Evolutionary conservation across 176 grass and related monocot genomes (phyloP).

Genomic region (Neostapfia colusana): DNA sequence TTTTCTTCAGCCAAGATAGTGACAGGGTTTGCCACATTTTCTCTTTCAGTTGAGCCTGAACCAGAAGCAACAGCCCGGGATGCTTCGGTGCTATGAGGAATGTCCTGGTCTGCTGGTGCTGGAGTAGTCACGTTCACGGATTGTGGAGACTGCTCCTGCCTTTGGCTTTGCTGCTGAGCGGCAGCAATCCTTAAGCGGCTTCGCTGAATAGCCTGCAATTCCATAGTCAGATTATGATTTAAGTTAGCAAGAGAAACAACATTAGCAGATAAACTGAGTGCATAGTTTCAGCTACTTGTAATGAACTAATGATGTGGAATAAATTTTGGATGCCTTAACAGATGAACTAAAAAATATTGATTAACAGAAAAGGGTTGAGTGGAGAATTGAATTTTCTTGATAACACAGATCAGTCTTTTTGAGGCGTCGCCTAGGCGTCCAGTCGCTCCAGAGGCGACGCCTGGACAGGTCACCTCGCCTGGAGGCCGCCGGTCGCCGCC

Average conservation of each 20-base stretch:
- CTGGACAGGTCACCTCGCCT: no score
- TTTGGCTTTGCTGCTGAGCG: constrained; percentile 43
- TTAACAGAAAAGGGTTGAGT: background rate
- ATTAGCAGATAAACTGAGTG: background rate
- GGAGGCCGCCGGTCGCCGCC: no score
- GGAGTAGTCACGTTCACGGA: constrained; percentile 19
- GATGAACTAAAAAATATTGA: background rate
- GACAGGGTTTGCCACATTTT: constrained; percentile 35
- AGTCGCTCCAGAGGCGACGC: no score
- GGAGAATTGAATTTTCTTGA: background rate
- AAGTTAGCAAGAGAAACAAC: background rate
- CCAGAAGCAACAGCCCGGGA: constrained; percentile 40
- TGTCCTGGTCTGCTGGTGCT: constrained; percentile 16
- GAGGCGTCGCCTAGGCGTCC: no score
- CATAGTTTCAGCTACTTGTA: background rate
- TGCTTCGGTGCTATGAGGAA: constrained; percentile 24
- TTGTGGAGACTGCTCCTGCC: constrained; percentile 33
- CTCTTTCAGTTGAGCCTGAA: constrained; percentile 43
- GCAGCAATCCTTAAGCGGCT: constrained; percentile 53
- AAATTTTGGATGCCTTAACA: constrained; percentile 12
- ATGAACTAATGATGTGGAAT: background rate
- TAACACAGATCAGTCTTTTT: background rate
- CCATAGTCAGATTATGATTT: constrained; percentile 26
- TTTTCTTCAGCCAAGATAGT: constrained; percentile 10
- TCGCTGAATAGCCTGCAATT: constrained; percentile 64